Percentiles rank a stretch among this genome's conserved stretches.
Conservation (phyloP, 2,329 filamentous ascomycete genomes). For the Fusarium coicis region DNA sequence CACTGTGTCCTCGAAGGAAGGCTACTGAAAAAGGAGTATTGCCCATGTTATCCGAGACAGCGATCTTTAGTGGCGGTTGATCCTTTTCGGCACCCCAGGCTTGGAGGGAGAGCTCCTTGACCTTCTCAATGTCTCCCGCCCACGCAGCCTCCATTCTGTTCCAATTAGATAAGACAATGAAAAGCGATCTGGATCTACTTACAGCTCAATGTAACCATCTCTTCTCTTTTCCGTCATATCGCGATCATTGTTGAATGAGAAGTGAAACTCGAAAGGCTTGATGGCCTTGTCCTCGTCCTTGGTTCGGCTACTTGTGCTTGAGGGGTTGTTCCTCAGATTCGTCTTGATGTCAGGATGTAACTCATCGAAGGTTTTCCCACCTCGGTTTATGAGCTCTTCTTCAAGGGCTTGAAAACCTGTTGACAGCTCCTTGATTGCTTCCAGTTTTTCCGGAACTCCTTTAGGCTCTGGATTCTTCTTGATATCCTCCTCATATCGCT, state of each 20-base stretch:
- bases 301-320: background rate
- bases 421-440: conserved; percentile 56
- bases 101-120: conserved; percentile 72
- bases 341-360: conserved; percentile 65
- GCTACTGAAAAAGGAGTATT: conserved; percentile 76
- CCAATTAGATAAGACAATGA: conserved; percentile 13
- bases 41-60: conserved; percentile 61
- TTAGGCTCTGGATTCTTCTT: conserved; percentile 23
- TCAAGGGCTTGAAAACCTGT: conserved; percentile 37
- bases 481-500: conserved; percentile 41
- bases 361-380: conserved; percentile 74
- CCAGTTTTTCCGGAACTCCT: conserved; percentile 61
- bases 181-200: conserved; percentile 47
- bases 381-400: conserved; percentile 61
- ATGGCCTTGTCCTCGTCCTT: conserved; percentile 26
- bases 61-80: conserved; percentile 71
- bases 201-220: conserved; percentile 72
- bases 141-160: conserved; percentile 77
- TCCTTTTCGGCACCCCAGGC: conserved; percentile 65
- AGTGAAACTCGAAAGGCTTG: conserved; percentile 59
- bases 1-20: conserved; percentile 71
- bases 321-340: conserved; percentile 5
- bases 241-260: conserved; percentile 63
- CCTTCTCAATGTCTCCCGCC: conserved; percentile 71
- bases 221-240: conserved; percentile 66